phyloP scores from a whole-genome alignment of 176 grass and related monocot species.

The Thalia dealbata region DNA sequence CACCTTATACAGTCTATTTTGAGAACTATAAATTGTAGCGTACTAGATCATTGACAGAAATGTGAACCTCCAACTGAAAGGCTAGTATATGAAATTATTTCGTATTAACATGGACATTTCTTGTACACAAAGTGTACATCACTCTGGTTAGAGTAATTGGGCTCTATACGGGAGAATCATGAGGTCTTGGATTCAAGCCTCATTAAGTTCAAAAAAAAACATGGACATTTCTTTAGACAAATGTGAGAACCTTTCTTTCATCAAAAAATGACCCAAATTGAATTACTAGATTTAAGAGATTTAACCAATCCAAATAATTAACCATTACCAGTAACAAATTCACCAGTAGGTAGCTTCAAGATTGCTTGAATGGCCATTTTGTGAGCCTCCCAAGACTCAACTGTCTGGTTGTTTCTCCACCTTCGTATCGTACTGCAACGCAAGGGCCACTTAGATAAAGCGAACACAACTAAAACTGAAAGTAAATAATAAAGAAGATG shows the following conservation, averaged over 20 bases:
- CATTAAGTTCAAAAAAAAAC: no score
- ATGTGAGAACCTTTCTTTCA: background rate
- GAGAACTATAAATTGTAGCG: background rate
- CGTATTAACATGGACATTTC: background rate
- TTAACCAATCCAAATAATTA: background rate
- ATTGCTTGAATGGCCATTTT: conserved; percentile 85
- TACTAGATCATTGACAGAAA: background rate
- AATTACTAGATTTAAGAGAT: background rate
- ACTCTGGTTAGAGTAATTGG: no score
- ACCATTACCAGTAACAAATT: conserved; percentile 63
- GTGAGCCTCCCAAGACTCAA: conserved; percentile 96
- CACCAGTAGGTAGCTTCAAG: conserved; percentile 62
- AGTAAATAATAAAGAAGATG: background rate
- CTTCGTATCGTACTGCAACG: conserved; percentile 64
- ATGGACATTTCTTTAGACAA: background rate
- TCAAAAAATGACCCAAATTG: background rate
- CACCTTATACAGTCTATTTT: background rate
- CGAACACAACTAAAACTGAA: background rate
- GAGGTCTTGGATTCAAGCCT: no score
- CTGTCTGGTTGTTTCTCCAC: conserved; percentile 63
- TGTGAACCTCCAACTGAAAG: background rate
- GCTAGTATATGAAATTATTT: background rate
- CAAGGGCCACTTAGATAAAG: conserved; percentile 12
- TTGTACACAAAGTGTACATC: background rate
- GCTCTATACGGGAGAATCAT: no score